Conservation (phyloP, 1,284 basidiomycete species). For the Porphyrellus sp. region DNA sequence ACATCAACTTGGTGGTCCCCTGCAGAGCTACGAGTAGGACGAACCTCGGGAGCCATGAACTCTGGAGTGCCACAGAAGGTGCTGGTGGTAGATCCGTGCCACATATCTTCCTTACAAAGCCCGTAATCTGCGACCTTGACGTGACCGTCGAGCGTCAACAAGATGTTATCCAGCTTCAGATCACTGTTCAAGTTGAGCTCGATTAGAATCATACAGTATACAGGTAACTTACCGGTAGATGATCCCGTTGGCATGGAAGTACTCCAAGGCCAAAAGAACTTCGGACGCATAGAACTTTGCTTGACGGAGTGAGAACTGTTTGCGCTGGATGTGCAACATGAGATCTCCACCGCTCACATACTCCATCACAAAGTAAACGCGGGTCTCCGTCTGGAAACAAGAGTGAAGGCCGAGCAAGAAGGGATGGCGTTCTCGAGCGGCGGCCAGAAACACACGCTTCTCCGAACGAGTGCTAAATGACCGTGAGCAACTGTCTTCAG, state of each 20-base stretch:
- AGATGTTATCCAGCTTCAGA: conserved; percentile 97
- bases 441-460: conserved; percentile 96
- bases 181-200: conserved; percentile 54
- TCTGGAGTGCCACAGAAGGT: conserved; percentile 99
- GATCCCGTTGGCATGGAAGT: conserved; percentile 98
- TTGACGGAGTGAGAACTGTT: conserved; percentile 92
- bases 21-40: conserved; percentile 17
- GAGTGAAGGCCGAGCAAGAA: conserved; percentile 97
- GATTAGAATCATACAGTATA: neutral
- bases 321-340: conserved; percentile 90
- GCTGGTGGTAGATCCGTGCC: conserved; percentile 93
- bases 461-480: conserved; percentile 88
- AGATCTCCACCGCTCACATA: conserved; percentile 96
- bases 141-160: conserved; percentile 95
- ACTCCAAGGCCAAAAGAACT: conserved; percentile 93
- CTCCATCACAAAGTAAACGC: conserved; percentile 93
- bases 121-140: conserved; percentile 99
- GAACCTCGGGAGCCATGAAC: conserved; percentile 98
- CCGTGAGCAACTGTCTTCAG: conserved; percentile 9
- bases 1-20: neutral
- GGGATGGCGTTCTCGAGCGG: conserved; percentile 94
- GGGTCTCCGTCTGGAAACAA: conserved; percentile 99
- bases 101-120: conserved; percentile 99
- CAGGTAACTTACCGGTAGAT: conserved; percentile 77
- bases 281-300: conserved; percentile 99